Conservation (phyloP, 1,284 basidiomycete species). For the Trichosporon ovoides region DNA sequence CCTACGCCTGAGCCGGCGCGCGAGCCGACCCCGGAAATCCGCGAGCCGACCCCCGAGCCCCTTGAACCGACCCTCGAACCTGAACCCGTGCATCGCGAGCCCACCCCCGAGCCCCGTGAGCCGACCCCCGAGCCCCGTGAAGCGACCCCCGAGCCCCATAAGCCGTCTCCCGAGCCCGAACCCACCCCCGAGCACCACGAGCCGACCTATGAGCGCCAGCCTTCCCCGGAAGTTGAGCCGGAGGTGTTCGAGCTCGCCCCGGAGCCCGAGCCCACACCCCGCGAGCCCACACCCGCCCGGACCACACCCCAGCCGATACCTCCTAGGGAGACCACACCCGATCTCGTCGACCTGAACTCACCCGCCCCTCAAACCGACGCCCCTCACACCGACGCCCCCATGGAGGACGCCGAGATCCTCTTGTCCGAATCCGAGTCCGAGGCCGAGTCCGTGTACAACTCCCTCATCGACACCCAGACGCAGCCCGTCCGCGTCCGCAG, state of each 20-base stretch:
- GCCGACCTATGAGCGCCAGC: no score
- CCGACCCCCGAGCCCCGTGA: background rate
- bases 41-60: background rate
- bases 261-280: no score
- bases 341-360: background rate
- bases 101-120: background rate
- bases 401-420: conserved; percentile 35
- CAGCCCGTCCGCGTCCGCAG: conserved; percentile 27
- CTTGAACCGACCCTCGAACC: background rate
- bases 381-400: background rate
- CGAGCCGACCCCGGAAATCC: conserved; percentile 1
- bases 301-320: no score
- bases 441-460: no score
- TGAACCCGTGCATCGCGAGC: background rate
- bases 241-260: no score
- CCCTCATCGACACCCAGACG: no score
- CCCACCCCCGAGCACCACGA: no score
- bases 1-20: background rate
- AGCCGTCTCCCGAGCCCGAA: background rate
- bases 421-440: background rate
- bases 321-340: background rate
- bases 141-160: background rate
- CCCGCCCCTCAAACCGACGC: background rate
- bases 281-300: no score
- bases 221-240: no score